Conservation (phyloP, 352 stramenopile genomes). For the Phytophthora colocasiae region DNA sequence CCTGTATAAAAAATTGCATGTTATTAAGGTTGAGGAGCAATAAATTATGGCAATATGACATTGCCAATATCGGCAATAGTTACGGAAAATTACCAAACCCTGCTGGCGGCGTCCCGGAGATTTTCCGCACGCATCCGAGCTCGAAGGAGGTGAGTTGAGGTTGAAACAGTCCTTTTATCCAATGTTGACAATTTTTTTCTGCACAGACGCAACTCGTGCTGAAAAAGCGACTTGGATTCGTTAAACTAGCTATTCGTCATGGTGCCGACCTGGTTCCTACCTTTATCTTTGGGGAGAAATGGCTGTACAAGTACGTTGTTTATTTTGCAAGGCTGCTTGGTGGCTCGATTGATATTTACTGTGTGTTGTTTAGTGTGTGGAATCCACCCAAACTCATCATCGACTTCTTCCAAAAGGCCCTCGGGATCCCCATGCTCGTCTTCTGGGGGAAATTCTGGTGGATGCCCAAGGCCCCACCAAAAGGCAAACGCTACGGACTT, state of each 20-base stretch:
- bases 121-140: slow-evolving; percentile 44
- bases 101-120: slow-evolving; percentile 46
- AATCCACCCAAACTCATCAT: slow-evolving; percentile 34
- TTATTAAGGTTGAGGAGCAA: too few relatives aligned
- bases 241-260: slow-evolving; percentile 48
- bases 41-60: too few relatives aligned
- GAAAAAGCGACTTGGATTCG: slow-evolving; percentile 47
- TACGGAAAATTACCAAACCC: too few relatives aligned
- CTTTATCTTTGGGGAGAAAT: slow-evolving; percentile 59
- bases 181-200: too few relatives aligned
- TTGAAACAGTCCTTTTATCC: too few relatives aligned
- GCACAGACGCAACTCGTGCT: slow-evolving; percentile 40
- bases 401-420: slow-evolving; percentile 30
- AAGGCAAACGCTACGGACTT: slow-evolving; percentile 42
- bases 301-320: slow-evolving; percentile 45
- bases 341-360: neutral
- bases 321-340: neutral
- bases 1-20: too few relatives aligned
- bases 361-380: slow-evolving; percentile 32
- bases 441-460: slow-evolving; percentile 51
- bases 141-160: too few relatives aligned
- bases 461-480: slow-evolving; percentile 38
- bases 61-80: too few relatives aligned
- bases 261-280: slow-evolving; percentile 46
- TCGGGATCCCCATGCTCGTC: slow-evolving; percentile 42